These are phyloP conservation scores for Spergularia azorica DNA, from an alignment of 179 eudicot species.

Conservation along the genomic window DNA sequence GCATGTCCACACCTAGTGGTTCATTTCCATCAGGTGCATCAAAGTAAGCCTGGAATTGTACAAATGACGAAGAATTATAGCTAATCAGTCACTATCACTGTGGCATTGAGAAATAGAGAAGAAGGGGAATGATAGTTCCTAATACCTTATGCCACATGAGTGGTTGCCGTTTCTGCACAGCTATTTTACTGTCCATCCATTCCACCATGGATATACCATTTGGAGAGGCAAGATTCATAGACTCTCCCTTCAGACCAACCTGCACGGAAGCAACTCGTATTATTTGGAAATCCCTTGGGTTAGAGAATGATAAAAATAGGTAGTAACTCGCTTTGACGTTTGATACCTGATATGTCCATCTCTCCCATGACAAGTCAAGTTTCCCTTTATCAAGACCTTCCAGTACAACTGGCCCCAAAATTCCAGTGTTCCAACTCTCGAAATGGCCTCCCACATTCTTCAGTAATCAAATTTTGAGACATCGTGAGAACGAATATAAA, in stretches of 20 bases:
- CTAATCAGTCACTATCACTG: neutral
- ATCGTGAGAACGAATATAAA: slow-evolving; percentile 6
- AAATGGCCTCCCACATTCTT: slow-evolving; percentile 53
- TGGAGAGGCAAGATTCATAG: slow-evolving; percentile 80
- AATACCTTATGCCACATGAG: slow-evolving; percentile 94
- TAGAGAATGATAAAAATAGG: neutral
- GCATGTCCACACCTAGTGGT: slow-evolving; percentile 84
- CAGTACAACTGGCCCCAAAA: slow-evolving; percentile 48
- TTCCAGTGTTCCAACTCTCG: slow-evolving; percentile 44
- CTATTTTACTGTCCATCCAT: slow-evolving; percentile 63
- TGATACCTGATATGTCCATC: slow-evolving; percentile 53
- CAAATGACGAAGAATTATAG: neutral
- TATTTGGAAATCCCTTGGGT: neutral
- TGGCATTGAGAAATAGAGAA: neutral
- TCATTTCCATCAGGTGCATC: slow-evolving; percentile 69
- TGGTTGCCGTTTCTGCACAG: slow-evolving; percentile 54
- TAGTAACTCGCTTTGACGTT: neutral
- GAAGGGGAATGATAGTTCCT: neutral
- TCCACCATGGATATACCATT: slow-evolving; percentile 53
- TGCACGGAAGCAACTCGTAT: slow-evolving; percentile 27
- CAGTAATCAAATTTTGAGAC: slow-evolving; percentile 7
- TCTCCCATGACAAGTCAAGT: slow-evolving; percentile 44
- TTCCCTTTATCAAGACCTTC: slow-evolving; percentile 43
- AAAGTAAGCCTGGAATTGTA: slow-evolving; percentile 66
- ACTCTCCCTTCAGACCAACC: slow-evolving; percentile 94